These are phyloP conservation scores for Candida awuae DNA, from an alignment of 805 yeast species.

Conservation along the genomic window DNA sequence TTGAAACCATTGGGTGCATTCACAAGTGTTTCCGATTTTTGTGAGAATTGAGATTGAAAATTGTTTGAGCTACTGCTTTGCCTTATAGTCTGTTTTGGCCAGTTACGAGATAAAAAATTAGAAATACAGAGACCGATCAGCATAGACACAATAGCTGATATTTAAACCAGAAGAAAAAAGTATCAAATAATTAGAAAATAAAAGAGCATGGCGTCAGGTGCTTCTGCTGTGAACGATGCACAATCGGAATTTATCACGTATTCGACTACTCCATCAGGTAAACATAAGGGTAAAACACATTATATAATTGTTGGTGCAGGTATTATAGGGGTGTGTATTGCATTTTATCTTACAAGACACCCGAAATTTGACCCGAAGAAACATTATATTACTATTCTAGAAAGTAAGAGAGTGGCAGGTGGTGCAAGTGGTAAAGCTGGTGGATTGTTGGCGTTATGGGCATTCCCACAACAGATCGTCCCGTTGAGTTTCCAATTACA, in stretches of 20 bases:
- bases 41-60: too few relatives aligned
- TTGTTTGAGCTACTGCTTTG: too few relatives aligned
- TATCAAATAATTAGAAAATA: too few relatives aligned
- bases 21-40: too few relatives aligned
- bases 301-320: slow-evolving; percentile 91
- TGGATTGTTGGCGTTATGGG: slow-evolving; percentile 90
- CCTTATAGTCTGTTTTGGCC: too few relatives aligned
- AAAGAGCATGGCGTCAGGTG: background rate
- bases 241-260: slow-evolving; percentile 25
- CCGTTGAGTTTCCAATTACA: slow-evolving; percentile 82
- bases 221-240: slow-evolving; percentile 9
- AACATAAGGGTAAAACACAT: slow-evolving; percentile 57
- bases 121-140: too few relatives aligned
- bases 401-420: slow-evolving; percentile 88
- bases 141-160: too few relatives aligned
- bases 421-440: slow-evolving; percentile 99
- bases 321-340: slow-evolving; percentile 91
- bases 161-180: too few relatives aligned
- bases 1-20: too few relatives aligned
- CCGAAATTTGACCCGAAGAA: slow-evolving; percentile 65
- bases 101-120: too few relatives aligned
- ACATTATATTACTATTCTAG: slow-evolving; percentile 78
- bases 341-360: slow-evolving; percentile 79
- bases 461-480: slow-evolving; percentile 91
- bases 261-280: slow-evolving; percentile 38